Base-by-base conservation (phyloP, 257 asterid species). In the Solanum etuberosum region DNA sequence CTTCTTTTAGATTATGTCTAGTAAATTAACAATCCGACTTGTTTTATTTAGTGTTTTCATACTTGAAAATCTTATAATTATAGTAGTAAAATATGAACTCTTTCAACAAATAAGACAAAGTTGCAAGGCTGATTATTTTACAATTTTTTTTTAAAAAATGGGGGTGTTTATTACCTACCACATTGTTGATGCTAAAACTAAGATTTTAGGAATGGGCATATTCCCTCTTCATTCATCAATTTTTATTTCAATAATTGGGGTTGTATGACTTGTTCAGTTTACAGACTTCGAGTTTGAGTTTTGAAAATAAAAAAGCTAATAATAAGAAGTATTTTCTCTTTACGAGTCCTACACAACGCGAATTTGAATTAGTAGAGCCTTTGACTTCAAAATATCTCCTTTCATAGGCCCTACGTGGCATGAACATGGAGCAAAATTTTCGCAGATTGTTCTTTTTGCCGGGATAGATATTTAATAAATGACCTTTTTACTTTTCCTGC, bases 321-420 rank as follows among this genome's bases (percentile, higher is more conserved):
- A 43, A 1, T 70, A 70, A 20, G 7, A 31, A 70, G 3, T 5
- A 6, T 34, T 4, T 18, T 4, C 1, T 9, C 0, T 72, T 72
- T 20, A 20, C 5, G 1, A 0, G 0, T 18, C 15, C 9, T 35
- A 35, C 1, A 2, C 1, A 0, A 9, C 0, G 2, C 0, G 1
- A 34, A 34, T 71, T n/a, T 71, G 4, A 0, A 34, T 31, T 68
- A 68, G 2, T 68, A 3, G 40, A 31, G 76, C 0, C 12, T 65
- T 27, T 67, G 21, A 6, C 4, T 67, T 25, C 34, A 25, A 63
- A 63, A n/a, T n/a, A 59, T 23, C 7, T 10, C 29, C 5, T 23
- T 61, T 61, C 5, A 61, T 61, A 61, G 7, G 15, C 29, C 68
- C 68, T 23, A 21, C 1, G 13, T 59, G 68, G 13, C 13, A 23